These are phyloP conservation scores for Eimeria acervulina DNA, from an alignment of 169 alveolate genomes.

Conservation along the genomic window DNA sequence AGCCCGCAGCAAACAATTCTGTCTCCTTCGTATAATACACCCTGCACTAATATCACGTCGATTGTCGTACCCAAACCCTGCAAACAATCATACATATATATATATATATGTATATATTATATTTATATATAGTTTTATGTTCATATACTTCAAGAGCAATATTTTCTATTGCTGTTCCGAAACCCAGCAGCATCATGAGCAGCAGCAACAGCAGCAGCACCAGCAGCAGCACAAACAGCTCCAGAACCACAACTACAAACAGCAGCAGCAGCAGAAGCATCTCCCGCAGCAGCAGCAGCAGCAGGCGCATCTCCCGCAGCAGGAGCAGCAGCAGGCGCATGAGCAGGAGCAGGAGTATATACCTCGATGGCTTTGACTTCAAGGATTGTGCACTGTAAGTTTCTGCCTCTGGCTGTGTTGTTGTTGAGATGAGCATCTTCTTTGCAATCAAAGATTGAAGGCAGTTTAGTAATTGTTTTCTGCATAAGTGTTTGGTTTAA, in stretches of 20 bases:
- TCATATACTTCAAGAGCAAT: too few species aligned
- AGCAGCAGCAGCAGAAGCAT: not conserved
- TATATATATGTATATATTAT: too few species aligned
- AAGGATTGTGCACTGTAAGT: slow-evolving; percentile 97
- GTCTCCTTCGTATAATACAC: slow-evolving; percentile 97
- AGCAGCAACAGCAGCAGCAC: not conserved
- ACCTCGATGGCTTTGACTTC: slow-evolving; percentile 97
- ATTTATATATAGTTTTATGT: too few species aligned
- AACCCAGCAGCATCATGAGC: not conserved
- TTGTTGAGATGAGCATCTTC: not conserved
- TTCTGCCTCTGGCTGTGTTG: not conserved
- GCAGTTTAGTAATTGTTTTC: slow-evolving; percentile 89
- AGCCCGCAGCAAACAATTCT: slow-evolving; percentile 98
- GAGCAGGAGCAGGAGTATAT: not conserved
- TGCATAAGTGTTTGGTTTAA: slow-evolving; percentile 91
- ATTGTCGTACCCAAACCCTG: slow-evolving; percentile 99
- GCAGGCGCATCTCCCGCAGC: slow-evolving; percentile 21
- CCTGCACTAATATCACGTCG: slow-evolving; percentile 99
- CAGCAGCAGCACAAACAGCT: not conserved
- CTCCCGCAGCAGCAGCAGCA: not conserved
- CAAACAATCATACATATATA: too few species aligned
- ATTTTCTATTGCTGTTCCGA: too few species aligned
- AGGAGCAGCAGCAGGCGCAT: slow-evolving; percentile 10
- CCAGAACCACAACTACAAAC: not conserved
- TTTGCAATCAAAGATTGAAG: not conserved